phyloP scores from a whole-genome alignment of 1,139 yeast genomes.

The Saccharomycopsis hybrid region DNA sequence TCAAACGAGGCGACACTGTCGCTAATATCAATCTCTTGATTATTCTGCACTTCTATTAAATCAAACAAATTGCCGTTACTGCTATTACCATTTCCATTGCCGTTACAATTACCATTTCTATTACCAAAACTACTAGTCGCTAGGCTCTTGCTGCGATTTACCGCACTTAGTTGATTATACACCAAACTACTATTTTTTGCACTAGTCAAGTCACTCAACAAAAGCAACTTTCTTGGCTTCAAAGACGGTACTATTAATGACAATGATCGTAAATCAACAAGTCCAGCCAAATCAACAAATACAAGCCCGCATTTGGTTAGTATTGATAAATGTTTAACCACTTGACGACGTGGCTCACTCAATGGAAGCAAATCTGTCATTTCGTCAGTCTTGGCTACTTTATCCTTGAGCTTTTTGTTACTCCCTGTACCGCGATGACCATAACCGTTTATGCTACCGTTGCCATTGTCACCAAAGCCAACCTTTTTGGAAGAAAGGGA shows the following conservation, averaged over 20 bases:
- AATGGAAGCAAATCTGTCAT: conserved; percentile 52
- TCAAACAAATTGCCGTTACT: conserved; percentile 25
- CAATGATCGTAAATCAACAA: conserved; percentile 79
- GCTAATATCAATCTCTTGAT: conserved; percentile 46
- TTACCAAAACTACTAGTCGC: background rate
- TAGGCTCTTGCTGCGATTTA: conserved; percentile 3
- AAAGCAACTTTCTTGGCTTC: conserved; percentile 69
- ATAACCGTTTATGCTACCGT: too few species aligned
- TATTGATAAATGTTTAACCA: conserved; percentile 33
- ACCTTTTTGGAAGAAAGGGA: conserved; percentile 22
- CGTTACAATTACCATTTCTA: background rate
- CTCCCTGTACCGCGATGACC: conserved; percentile 11
- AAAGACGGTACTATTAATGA: conserved; percentile 72
- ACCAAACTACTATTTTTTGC: conserved; percentile 24
- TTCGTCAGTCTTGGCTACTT: conserved; percentile 30
- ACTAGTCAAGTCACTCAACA: conserved; percentile 44
- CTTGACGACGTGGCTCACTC: conserved; percentile 48
- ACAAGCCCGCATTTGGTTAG: conserved; percentile 64
- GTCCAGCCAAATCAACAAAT: conserved; percentile 76
- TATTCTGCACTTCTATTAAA: conserved; percentile 32
- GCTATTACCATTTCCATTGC: background rate
- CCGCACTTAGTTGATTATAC: conserved; percentile 9
- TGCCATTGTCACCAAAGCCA: conserved; percentile 6
- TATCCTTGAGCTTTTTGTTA: conserved; percentile 25
- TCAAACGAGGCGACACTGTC: conserved; percentile 63